Evolutionary conservation across 257 asterid species (phyloP).

Genomic region (Anisodus tanguticus): DNA sequence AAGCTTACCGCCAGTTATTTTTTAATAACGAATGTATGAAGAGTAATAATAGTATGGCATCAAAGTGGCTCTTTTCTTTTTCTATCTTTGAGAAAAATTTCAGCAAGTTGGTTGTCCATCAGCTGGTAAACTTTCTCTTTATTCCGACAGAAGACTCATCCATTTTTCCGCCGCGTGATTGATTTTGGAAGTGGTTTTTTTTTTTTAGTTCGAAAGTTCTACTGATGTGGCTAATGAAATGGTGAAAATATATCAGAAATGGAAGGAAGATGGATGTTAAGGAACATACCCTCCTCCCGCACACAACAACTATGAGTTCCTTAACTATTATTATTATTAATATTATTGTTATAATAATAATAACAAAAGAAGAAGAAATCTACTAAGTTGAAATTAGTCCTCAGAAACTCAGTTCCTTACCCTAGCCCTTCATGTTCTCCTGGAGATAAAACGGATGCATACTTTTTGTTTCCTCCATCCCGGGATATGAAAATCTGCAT

Average conservation of each 20-base stretch:
- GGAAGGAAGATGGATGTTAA: conserved; percentile 16
- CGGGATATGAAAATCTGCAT: conserved; percentile 88
- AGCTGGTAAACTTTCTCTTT: neutral
- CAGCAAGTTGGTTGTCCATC: neutral
- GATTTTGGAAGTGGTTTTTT: neutral
- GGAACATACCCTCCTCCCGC: neutral
- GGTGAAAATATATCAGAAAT: conserved; percentile 1
- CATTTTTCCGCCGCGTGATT: neutral
- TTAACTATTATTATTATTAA: no score
- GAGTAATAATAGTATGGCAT: neutral
- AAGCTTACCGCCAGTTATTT: neutral
- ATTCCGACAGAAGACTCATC: neutral
- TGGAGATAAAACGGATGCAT: conserved; percentile 87
- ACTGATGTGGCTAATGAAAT: neutral
- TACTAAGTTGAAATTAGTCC: neutral
- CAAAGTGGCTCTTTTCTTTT: neutral
- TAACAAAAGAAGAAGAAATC: conserved; percentile 4
- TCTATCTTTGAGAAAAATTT: neutral
- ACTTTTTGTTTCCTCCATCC: conserved; percentile 92
- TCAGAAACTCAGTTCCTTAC: conserved; percentile 52
- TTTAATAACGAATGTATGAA: neutral
- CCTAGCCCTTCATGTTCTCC: conserved; percentile 89
- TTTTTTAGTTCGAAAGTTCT: neutral
- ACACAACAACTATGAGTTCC: neutral
- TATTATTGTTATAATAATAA: neutral